Percentiles rank a stretch among this genome's conserved stretches.
Conservation (phyloP, 768 basidiomycete genomes). For the Trametes maxima region DNA sequence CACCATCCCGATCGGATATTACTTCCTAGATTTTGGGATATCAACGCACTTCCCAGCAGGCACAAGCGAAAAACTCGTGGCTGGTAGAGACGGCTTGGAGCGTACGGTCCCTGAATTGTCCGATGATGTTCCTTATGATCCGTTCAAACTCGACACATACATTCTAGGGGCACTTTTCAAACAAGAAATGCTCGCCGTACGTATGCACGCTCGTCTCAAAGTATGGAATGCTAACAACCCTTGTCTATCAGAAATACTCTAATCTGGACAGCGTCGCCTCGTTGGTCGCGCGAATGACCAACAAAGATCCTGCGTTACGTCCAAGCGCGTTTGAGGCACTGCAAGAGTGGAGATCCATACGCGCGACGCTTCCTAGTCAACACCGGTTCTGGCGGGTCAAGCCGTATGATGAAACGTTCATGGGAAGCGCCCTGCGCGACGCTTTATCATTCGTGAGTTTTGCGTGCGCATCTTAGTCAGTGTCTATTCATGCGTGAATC, state of each 20-base stretch:
- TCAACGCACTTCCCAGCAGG: slow-evolving; percentile 21
- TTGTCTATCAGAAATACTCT: slow-evolving; percentile 15
- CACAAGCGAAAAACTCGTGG: slow-evolving; percentile 13
- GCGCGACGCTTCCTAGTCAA: no score
- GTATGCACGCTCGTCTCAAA: not conserved
- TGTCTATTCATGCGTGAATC: no score
- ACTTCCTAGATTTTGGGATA: slow-evolving; percentile 33
- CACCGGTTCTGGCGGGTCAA: no score
- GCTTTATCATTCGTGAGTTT: no score
- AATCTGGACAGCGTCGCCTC: slow-evolving; percentile 19
- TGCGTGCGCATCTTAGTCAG: no score
- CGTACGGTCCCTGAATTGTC: slow-evolving; percentile 27
- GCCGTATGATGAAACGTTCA: no score
- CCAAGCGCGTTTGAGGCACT: slow-evolving; percentile 20
- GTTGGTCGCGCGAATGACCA: slow-evolving; percentile 10
- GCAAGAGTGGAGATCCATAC: no score
- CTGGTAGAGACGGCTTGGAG: slow-evolving; percentile 24
- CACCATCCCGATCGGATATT: slow-evolving; percentile 24
- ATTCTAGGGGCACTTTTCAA: slow-evolving; percentile 26
- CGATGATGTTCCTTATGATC: slow-evolving; percentile 24
- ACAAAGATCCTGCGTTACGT: slow-evolving; percentile 7
- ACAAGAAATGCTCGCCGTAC: not conserved
- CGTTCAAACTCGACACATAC: slow-evolving; percentile 30
- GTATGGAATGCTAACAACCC: not conserved
- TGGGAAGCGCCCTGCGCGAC: no score